Percentiles rank a stretch among this genome's conserved stretches.
Conservation (phyloP, 805 yeast species). For the Schizosaccharomyces octosporus region DNA sequence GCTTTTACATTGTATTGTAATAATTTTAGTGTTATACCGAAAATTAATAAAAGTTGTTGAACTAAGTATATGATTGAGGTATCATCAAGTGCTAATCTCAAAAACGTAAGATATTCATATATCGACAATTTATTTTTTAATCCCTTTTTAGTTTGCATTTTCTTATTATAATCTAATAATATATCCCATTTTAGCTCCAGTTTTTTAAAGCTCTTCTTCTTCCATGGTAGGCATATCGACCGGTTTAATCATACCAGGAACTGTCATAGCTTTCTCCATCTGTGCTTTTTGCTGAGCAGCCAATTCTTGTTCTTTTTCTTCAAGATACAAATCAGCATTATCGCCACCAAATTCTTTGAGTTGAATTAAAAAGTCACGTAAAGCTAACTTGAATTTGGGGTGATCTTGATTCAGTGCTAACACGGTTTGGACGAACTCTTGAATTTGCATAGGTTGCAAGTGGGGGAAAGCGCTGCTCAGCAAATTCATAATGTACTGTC, state of each 20-base stretch:
- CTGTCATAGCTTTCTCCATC: constrained; percentile 57
- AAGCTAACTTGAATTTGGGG: constrained; percentile 49
- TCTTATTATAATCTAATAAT: neutral
- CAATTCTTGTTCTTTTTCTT: constrained; percentile 62
- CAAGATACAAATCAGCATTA: constrained; percentile 62
- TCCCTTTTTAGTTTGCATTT: neutral
- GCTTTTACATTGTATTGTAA: no score
- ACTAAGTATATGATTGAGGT: no score
- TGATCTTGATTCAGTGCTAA: constrained; percentile 45
- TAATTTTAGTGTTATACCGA: no score
- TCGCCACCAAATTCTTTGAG: constrained; percentile 80
- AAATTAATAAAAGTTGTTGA: no score
- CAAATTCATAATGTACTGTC: constrained; percentile 59
- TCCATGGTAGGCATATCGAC: constrained; percentile 33
- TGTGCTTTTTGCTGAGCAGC: constrained; percentile 43
- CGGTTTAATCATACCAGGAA: constrained; percentile 87
- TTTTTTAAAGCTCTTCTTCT: constrained; percentile 30
- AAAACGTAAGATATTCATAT: no score
- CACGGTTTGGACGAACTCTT: constrained; percentile 57
- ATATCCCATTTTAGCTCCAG: neutral
- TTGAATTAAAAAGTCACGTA: constrained; percentile 90
- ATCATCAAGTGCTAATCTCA: no score
- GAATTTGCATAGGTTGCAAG: constrained; percentile 57
- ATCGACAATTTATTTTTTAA: no score
- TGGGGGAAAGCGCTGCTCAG: constrained; percentile 80